Percentiles rank a stretch among this genome's conserved stretches.
These are phyloP conservation scores for Fusarium ambrosium DNA, from an alignment of 2,329 filamentous ascomycete species.

Conservation along the genomic window DNA sequence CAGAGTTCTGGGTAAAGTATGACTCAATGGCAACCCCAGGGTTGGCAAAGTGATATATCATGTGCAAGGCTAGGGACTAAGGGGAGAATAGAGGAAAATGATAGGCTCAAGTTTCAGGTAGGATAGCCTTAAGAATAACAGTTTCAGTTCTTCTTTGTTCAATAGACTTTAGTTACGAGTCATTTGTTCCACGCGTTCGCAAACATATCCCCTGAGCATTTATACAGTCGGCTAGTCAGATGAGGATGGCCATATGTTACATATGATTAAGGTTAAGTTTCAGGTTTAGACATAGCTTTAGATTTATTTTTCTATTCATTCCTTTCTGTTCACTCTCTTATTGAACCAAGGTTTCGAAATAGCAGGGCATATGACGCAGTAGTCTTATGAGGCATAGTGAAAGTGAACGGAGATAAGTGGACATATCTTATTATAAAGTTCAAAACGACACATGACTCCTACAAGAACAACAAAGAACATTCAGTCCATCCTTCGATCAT, in stretches of 20 bases:
- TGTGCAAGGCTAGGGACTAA: not conserved
- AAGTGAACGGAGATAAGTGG: not conserved
- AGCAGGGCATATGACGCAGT: not conserved
- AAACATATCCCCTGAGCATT: no score
- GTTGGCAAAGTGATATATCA: not conserved
- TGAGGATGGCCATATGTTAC: no score
- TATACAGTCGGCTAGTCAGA: no score
- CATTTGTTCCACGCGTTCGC: no score
- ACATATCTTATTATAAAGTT: not conserved
- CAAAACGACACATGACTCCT: not conserved
- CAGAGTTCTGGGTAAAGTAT: not conserved
- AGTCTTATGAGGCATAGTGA: not conserved
- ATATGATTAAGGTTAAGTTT: not conserved
- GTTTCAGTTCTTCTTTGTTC: not conserved
- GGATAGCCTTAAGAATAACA: not conserved
- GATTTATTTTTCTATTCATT: not conserved
- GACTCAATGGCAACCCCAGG: not conserved
- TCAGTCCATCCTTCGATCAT: not conserved
- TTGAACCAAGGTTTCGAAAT: not conserved
- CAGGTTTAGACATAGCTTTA: not conserved
- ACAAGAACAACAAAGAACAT: not conserved
- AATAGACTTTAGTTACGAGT: no score
- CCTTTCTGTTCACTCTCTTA: not conserved
- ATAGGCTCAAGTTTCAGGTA: not conserved
- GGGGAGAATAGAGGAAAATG: not conserved